These are phyloP conservation scores for Lodderomyces parapsilosis DNA, from an alignment of 1,139 yeast species.

Conservation along the genomic window DNA sequence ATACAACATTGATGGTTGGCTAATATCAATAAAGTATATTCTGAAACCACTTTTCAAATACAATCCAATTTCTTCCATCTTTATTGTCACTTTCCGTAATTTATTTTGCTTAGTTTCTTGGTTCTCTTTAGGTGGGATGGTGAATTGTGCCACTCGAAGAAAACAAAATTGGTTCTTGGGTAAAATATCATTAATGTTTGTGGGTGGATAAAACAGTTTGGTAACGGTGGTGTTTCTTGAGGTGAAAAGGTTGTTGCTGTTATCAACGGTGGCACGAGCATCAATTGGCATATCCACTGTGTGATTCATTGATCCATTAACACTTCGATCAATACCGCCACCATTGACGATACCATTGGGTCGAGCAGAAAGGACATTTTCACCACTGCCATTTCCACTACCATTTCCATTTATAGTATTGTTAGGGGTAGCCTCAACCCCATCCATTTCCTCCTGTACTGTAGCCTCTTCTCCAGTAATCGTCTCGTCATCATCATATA, in stretches of 20 bases:
- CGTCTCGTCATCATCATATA: not conserved
- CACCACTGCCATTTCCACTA: not conserved
- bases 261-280: not conserved
- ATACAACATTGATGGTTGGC: slow-evolving; percentile 42
- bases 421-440: not conserved
- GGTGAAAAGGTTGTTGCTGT: not conserved
- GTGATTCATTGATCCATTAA: not conserved
- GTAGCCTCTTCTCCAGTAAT: not conserved
- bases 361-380: not conserved
- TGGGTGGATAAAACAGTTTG: slow-evolving; percentile 53
- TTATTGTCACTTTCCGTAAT: slow-evolving; percentile 39
- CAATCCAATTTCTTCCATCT: slow-evolving; percentile 61
- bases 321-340: not conserved
- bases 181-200: slow-evolving; percentile 55
- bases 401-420: not conserved
- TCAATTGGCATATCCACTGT: not conserved
- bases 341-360: not conserved
- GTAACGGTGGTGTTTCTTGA: not conserved
- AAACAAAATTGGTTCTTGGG: slow-evolving; percentile 54
- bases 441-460: not conserved
- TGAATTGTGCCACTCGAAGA: slow-evolving; percentile 52
- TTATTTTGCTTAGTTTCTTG: slow-evolving; percentile 17
- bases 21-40: slow-evolving; percentile 57
- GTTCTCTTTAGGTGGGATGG: slow-evolving; percentile 16
- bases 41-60: slow-evolving; percentile 56